Evolutionary conservation across 169 alveolate genomes (phyloP), one percentile per base, ranked within the genome.

Genomic region (Eimeria sp.): DNA sequence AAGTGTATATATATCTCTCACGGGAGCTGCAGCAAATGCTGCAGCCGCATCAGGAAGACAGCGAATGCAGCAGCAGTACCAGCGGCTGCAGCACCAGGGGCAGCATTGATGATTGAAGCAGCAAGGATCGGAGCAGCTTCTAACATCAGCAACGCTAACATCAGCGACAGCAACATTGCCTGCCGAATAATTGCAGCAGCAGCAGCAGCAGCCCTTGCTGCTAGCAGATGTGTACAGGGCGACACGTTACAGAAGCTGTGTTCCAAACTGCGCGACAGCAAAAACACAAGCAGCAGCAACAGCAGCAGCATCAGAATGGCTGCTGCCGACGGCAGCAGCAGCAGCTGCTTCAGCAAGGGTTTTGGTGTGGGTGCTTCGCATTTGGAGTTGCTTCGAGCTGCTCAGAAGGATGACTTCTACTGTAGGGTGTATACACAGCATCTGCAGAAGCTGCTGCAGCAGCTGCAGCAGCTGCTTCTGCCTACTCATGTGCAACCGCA

Each of bases 391-490:
- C 65, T 78, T 4, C 89, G 89, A 18, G 89, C 89, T 22, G 47
- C 57, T 18, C 89, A 78, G 65, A 78, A 78, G 89, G 89, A 78
- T 4, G 89, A 78, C 47, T 78, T n/a, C 65, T 78, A 78, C 65
- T 78, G 67, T 58, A 18, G 89, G 65, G 65, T 78, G 3, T 78
- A 78, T 7, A 78, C 61, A 14, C 61, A 54, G 61, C 61, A 54
- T 7, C 61, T 54, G 4, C 61, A 54, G 61, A 54, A 54, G 89
- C 89, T 78, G 89, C 65, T 78, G 89, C 89, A n/a, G 89, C 89
- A 78, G 89, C 65, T 78, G 89, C 89, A 40, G 61, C 89, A 78
- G 89, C 89, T 78, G 67, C 89, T 78, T 61, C 89, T 78, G 65
- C 89, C 89, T 18, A 9, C 9, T 6, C 58, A 40, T 0, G 43